Percentiles rank a stretch among this genome's conserved stretches.
These are phyloP conservation scores for Moricandia arvensis DNA, from an alignment of 345 rosid genomes.

Conservation along the genomic window DNA sequence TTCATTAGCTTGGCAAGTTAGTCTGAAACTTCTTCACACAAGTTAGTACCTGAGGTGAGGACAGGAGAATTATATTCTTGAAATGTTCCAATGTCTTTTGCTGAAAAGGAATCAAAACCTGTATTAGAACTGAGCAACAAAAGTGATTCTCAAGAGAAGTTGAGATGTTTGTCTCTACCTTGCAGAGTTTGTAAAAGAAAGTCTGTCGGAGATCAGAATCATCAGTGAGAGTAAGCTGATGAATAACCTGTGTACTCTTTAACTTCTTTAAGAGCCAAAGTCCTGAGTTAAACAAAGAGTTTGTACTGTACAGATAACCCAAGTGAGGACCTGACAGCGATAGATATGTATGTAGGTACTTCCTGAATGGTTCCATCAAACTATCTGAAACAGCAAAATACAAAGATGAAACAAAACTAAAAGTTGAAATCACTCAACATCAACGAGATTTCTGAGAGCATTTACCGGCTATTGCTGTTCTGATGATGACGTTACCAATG, in stretches of 20 bases:
- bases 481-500: conserved; percentile 83
- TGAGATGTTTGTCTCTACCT: conserved; percentile 45
- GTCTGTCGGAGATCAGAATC: conserved; percentile 75
- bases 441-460: not conserved
- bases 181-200: conserved; percentile 78
- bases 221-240: conserved; percentile 96
- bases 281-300: conserved; percentile 91
- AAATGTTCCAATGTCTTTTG: conserved; percentile 81
- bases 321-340: conserved; percentile 94
- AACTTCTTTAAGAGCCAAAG: conserved; percentile 91
- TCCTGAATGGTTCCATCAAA: conserved; percentile 80
- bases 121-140: not conserved
- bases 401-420: not conserved
- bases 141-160: conserved; percentile 1
- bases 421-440: not conserved
- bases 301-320: conserved; percentile 92
- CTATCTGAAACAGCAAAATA: conserved; percentile 53
- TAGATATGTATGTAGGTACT: conserved; percentile 64
- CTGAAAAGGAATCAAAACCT: conserved; percentile 45
- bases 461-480: conserved; percentile 85
- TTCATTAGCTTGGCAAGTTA: not conserved
- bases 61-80: conserved; percentile 65
- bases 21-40: not conserved
- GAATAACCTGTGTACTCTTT: conserved; percentile 85
- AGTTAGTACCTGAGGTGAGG: conserved; percentile 82